Evolutionary conservation across 306 rosid genomes (phyloP).

Genomic region (Citrullus mucosospermus): DNA sequence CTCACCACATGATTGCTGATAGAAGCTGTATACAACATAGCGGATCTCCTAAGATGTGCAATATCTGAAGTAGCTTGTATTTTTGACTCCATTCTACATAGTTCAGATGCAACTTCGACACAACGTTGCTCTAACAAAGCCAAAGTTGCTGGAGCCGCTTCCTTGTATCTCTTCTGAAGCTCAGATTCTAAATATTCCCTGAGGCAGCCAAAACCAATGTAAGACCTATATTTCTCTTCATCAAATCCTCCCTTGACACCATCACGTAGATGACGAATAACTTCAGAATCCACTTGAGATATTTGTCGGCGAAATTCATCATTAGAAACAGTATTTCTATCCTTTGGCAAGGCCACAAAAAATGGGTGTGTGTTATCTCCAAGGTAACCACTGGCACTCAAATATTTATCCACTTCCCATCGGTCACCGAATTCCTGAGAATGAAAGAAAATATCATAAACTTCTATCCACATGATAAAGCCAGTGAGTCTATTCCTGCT

Average conservation of each 20-base stretch:
- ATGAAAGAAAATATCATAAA: background rate
- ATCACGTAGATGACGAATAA: conserved; percentile 68
- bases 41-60: conserved; percentile 75
- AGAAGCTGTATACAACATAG: conserved; percentile 75
- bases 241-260: conserved; percentile 82
- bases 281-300: conserved; percentile 72
- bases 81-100: conserved; percentile 55
- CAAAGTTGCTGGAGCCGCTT: conserved; percentile 94
- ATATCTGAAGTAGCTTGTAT: conserved; percentile 82
- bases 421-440: conserved; percentile 79
- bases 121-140: conserved; percentile 97
- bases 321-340: conserved; percentile 59
- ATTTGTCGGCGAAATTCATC: conserved; percentile 93
- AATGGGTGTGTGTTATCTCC: conserved; percentile 71
- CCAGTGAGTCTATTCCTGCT: background rate
- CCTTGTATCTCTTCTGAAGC: conserved; percentile 93
- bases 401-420: conserved; percentile 97
- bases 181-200: conserved; percentile 81
- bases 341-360: conserved; percentile 90
- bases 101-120: conserved; percentile 53
- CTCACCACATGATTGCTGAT: conserved; percentile 85
- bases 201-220: conserved; percentile 67
- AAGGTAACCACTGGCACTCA: conserved; percentile 91
- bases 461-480: background rate
- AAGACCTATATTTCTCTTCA: conserved; percentile 68